Base-by-base conservation (phyloP, 495 filamentous ascomycete species). In the Aspergillus olivimuriae region DNA sequence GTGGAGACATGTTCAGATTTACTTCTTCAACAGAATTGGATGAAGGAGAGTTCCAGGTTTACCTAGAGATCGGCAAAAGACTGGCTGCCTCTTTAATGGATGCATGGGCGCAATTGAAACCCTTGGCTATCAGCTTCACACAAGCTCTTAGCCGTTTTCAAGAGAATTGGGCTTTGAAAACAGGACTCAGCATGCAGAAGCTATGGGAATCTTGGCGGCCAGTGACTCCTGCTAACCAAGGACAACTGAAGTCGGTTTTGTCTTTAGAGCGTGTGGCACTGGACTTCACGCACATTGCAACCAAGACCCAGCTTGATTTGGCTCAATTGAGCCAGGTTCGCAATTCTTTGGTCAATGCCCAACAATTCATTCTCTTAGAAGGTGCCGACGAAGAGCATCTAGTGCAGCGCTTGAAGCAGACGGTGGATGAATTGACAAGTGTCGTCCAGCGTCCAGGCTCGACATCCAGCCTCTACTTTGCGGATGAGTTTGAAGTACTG, bases 151-250 rank as follows among this genome's bases (percentile, higher is more conserved):
- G 61, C 33, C 56, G 52, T 3, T 77, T 82, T 55, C 62, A 70
- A 38, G 63, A 62, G 38, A 62, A 61, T 3, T 75, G 69, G 70
- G 77, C 81, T 34, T 65, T 92, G 5, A 77, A 69, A 0, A 90
- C 80, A 2, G 90, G 90, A 2, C 72, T 88, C 14, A 82, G 79
- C 47, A 95, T 97, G 87, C 87, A 95, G 56, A 63, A 62, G 19
- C 70, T 97, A 1, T 98, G 92, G 92, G 73, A 74, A 28, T 49
- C 62, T 0, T 78, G 91, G 51, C 75, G 80, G 51, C 89, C 89
- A 10, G 65, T 70, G 4, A 79, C 85, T 4, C 71, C 80, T 18
- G 55, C 65, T 16, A 76, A 74, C 18, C 62, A 77, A 22, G 39
- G 55, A 4, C 72, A 75, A 24, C 60, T 85, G 34, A 44, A 63